Base-by-base conservation (phyloP, 495 filamentous ascomycete species). In the Clohesyomyces aquaticus region DNA sequence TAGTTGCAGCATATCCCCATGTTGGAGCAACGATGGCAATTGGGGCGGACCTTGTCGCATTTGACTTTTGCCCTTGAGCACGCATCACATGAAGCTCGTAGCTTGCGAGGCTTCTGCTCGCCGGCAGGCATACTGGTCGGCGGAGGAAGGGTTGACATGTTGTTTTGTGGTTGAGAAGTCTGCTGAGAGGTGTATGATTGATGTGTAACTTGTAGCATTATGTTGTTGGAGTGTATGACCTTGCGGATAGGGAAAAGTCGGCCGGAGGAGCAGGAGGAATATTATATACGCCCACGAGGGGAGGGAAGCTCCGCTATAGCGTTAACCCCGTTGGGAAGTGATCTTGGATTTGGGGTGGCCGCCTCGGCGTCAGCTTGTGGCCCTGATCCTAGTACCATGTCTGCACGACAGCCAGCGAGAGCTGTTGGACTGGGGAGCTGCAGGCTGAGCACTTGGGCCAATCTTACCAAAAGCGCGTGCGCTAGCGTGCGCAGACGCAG, bases 1-100 rank as follows among this genome's bases (percentile, higher is more conserved):
- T 69, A 69, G 57, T 69, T 69, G 61, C 66, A 69, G 57, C 66
- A 69, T 22, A 69, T 69, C n/a, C 61, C 56, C 66, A 69, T 69
- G 32, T 69, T 69, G 14, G 61, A 61, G 32, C 66, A 69, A 12
- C 66, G 55, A 49, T 69, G 66, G 57, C 66, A 69, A n/a, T 61
- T 69, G 16, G 66, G 66, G 4, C 66, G 32, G 10, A 69, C 66
- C 32, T 69, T 68, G 56, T 63, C 66, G 49, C 61, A 68, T 60
- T 68, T 68, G 54, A 64, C 62, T 28, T 69, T 69, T 1, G 66
- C 66, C 3, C 66, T 61, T 2, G 66, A 69, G 57, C 66, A 69
- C 26, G 66, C 66, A 25, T 69, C 66, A 41, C 66, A 69, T 14
- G 66, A 69, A 42, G 66, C 66, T 56, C 66, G 61, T 14, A 69